A percentile compares a stretch with the other conserved stretches of the same genome.
phyloP scores from a whole-genome alignment of 2,329 filamentous ascomycete species.

The Neonectria neomacrospora region DNA sequence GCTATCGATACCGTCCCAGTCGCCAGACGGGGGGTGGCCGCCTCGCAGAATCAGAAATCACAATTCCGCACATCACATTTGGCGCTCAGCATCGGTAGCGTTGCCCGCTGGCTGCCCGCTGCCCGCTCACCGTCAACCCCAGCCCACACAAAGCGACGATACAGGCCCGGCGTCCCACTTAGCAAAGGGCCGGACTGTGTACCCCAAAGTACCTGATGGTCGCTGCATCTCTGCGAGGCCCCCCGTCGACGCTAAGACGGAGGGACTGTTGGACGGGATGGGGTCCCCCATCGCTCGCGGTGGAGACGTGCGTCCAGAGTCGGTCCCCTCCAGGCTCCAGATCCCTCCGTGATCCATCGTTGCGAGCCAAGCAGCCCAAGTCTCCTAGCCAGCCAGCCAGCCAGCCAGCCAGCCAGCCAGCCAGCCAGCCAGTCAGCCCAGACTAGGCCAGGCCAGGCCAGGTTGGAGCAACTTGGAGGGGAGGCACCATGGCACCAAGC shows the following conservation, averaged over 20 bases:
- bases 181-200: constrained; percentile 33
- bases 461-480: constrained; percentile 14
- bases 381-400: constrained; percentile 1
- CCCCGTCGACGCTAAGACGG: constrained; percentile 41
- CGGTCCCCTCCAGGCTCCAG: constrained; percentile 33
- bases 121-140: constrained; percentile 29
- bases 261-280: constrained; percentile 28
- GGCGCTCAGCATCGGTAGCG: constrained; percentile 34
- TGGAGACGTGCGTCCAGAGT: constrained; percentile 39
- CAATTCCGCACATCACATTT: constrained; percentile 30
- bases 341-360: constrained; percentile 37
- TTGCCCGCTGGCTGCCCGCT: constrained; percentile 18
- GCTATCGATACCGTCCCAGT: constrained; percentile 14
- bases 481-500: constrained; percentile 11
- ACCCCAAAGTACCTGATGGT: constrained; percentile 40
- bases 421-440: no score
- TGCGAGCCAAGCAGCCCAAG: constrained; percentile 27
- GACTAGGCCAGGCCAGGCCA: no score
- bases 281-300: constrained; percentile 34
- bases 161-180: constrained; percentile 36
- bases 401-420: no score
- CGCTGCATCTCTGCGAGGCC: constrained; percentile 24
- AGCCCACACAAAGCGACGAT: constrained; percentile 31
- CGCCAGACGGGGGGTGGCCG: constrained; percentile 11
- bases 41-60: constrained; percentile 20